These are phyloP conservation scores for Trametopsis cervina DNA, from an alignment of 768 basidiomycete species.

Conservation along the genomic window DNA sequence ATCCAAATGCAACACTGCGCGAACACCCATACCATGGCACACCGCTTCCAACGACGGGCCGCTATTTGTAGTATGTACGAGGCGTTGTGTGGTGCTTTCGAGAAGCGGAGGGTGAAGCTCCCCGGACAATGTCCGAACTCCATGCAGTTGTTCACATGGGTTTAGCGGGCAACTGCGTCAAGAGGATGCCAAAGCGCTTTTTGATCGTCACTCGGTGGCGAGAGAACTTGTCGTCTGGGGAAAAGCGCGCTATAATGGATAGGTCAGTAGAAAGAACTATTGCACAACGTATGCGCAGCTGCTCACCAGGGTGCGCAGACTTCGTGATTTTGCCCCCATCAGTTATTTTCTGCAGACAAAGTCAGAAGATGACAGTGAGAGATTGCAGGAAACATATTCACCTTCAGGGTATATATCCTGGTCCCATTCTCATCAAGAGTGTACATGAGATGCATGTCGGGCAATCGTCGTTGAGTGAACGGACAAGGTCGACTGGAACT, in stretches of 20 bases:
- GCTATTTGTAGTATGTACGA: too few species aligned
- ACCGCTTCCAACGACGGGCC: too few species aligned
- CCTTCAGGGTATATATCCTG: constrained; percentile 91
- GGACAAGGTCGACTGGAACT: not conserved
- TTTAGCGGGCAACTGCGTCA: constrained; percentile 84
- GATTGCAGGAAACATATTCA: constrained; percentile 26
- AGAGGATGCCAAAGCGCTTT: constrained; percentile 83
- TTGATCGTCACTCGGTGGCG: constrained; percentile 96
- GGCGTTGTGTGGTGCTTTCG: too few species aligned
- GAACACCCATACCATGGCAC: too few species aligned
- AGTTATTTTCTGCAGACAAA: constrained; percentile 71
- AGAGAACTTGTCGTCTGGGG: constrained; percentile 99
- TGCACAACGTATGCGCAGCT: too few species aligned
- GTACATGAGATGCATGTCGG: constrained; percentile 96
- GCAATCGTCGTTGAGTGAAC: not conserved
- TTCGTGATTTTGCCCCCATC: constrained; percentile 80
- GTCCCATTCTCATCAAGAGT: constrained; percentile 68
- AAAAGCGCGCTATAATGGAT: constrained; percentile 77
- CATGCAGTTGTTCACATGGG: constrained; percentile 75
- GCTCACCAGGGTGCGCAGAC: constrained; percentile 92
- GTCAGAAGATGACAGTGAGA: not conserved
- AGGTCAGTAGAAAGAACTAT: not conserved
- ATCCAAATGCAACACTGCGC: too few species aligned
- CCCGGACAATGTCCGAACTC: too few species aligned
- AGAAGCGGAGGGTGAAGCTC: too few species aligned